Base-by-base conservation (phyloP, 1,139 yeast species). In the Geotrichum europaeum region DNA sequence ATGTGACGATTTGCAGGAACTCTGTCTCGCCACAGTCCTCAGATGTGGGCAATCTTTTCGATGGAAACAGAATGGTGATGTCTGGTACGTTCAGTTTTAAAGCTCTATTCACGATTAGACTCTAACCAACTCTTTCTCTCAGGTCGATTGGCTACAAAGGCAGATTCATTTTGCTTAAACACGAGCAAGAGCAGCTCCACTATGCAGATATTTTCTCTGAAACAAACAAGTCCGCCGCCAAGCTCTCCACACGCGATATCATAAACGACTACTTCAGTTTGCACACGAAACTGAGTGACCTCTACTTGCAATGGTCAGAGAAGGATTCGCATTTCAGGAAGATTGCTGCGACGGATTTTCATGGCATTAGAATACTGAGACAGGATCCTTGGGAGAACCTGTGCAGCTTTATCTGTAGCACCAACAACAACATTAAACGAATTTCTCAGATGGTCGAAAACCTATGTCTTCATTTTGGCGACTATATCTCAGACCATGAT, bases 331-430 rank as follows among this genome's bases (percentile, higher is more conserved):
- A 80, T 56, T 81, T 83, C 72, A 68, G 73, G 61, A 67, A 69
- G 51, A 68, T 70, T 55, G 73, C 69, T 49, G 40, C 57, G 68
- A 61, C 68, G 7, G 69, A 74, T 30, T 83, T 84, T 61, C 77
- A 78, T 3, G 99, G 99, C 0, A 85, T 92, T 32, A 76, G 98
- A 49, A 89, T 91, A 62, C 79, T 92, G 36, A 79, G 92, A 57
- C 98, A 94, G 72, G 97, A 92, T 65, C 99, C 99, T 0, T 94
- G 98, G 98, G 99, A 95, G 69, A 90, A 95, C 52, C 77, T 90
- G 55, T 76, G 94, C 24, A 87, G 95, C 2, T 94, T 94, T 67
- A 95, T 94, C 25, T 94, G 99, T 73, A 89, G 97, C 3, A 86
- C 96, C n/a, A 94, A 94, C 73, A 94, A 94, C 74, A 95, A 94